Evolutionary conservation across 106 monocot species (phyloP).

Genomic region (Dendrobium officinale): DNA sequence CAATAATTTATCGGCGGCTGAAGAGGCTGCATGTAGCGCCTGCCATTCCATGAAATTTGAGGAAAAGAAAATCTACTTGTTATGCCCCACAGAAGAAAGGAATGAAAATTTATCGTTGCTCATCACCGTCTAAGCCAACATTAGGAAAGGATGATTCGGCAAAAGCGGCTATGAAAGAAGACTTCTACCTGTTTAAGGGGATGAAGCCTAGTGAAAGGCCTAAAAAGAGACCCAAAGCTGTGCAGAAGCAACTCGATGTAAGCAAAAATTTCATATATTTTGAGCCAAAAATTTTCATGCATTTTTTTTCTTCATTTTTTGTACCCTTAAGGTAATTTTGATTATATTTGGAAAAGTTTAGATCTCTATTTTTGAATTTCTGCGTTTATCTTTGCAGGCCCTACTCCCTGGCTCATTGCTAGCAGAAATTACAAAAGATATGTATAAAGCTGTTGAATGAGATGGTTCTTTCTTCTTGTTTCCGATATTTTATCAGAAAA

Average conservation of each 20-base stretch:
- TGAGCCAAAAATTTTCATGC: not conserved
- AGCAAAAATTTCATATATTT: not conserved
- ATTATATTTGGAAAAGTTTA: not conserved
- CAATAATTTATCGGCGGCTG: too few relatives aligned
- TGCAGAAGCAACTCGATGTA: constrained; percentile 42
- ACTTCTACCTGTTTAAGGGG: constrained; percentile 30
- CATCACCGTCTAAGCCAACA: not conserved
- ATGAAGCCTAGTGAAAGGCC: constrained; percentile 20
- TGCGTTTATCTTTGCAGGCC: constrained; percentile 9
- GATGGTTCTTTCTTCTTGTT: not conserved
- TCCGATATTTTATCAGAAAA: not conserved
- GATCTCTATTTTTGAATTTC: not conserved
- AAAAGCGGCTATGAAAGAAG: constrained; percentile 9
- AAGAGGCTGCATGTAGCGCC: too few relatives aligned
- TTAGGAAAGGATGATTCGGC: not conserved
- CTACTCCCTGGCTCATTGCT: constrained; percentile 17
- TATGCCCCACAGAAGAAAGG: constrained; percentile 11
- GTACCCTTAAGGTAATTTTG: not conserved
- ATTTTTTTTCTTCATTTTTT: not conserved
- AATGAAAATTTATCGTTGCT: not conserved
- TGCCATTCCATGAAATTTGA: constrained; percentile 42
- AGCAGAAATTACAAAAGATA: constrained; percentile 6
- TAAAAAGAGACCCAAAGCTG: not conserved
- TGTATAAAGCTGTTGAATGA: constrained; percentile 11
- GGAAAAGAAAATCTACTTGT: constrained; percentile 30